A percentile compares a stretch with the other conserved stretches of the same genome.
These are phyloP conservation scores for Tritrichomonas foetus DNA, from an alignment of 208 protist species.

Conservation along the genomic window DNA sequence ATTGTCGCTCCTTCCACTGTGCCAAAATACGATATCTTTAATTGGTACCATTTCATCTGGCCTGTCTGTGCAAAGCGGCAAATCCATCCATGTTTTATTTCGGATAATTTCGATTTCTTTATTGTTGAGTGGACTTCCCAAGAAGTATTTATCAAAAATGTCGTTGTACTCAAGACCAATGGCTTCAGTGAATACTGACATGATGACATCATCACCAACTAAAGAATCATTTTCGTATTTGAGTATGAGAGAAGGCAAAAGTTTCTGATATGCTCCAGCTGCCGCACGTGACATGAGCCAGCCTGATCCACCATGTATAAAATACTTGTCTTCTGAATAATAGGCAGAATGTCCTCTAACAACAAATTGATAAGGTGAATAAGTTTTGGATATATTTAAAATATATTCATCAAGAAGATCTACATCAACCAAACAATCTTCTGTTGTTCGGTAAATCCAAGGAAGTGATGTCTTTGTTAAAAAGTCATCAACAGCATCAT, in stretches of 20 bases:
- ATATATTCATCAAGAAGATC: background rate
- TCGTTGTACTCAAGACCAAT: background rate
- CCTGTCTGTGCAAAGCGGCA: too few species aligned
- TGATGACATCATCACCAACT: background rate
- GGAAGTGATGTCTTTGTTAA: background rate
- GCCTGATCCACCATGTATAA: background rate
- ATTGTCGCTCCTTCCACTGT: constrained; percentile 1
- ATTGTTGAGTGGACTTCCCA: background rate
- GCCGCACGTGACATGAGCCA: constrained; percentile 15
- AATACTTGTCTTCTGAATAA: background rate
- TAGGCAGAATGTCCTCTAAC: background rate
- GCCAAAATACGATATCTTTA: background rate
- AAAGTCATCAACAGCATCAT: background rate
- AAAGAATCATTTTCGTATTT: background rate
- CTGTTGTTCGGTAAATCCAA: background rate
- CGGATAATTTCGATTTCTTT: too few species aligned
- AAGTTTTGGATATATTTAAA: background rate
- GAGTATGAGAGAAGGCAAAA: background rate
- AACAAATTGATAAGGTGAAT: background rate
- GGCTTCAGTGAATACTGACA: background rate
- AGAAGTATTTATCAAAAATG: background rate
- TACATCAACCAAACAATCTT: constrained; percentile 39
- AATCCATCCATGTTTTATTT: too few species aligned
- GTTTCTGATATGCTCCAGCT: background rate
- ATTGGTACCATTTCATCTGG: background rate